A percentile compares a stretch with the other conserved stretches of the same genome.
Evolutionary conservation across 441 rosid genomes (phyloP).

Genomic region (Populus hybrid): DNA sequence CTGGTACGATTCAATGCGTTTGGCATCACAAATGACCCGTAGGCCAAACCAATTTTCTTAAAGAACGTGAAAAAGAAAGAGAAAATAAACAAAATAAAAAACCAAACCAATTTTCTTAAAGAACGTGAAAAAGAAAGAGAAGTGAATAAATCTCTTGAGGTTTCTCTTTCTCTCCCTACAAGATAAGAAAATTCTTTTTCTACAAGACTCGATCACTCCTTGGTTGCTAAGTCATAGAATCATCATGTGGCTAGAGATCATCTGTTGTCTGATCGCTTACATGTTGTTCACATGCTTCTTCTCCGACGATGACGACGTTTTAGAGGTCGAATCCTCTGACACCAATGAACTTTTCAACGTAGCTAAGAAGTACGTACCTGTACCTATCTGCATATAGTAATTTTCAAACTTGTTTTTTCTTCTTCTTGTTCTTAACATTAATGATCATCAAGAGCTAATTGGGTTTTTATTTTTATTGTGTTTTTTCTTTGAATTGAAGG

Average conservation of each 20-base stretch:
- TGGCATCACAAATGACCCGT: too few species aligned
- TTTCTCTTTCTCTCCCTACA: too few species aligned
- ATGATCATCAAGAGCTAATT: background rate
- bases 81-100: too few species aligned
- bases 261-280: slow-evolving; percentile 69
- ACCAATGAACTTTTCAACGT: slow-evolving; percentile 69
- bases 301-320: slow-evolving; percentile 44
- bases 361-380: slow-evolving; percentile 44
- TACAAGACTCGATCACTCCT: background rate
- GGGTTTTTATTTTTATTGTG: background rate
- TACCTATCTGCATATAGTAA: background rate
- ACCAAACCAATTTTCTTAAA: too few species aligned
- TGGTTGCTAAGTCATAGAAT: background rate
- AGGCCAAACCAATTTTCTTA: too few species aligned
- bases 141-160: too few species aligned
- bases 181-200: background rate
- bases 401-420: background rate
- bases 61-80: too few species aligned
- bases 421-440: background rate
- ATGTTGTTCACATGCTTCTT: slow-evolving; percentile 49
- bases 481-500: slow-evolving; percentile 28
- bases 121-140: too few species aligned
- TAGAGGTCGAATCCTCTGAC: slow-evolving; percentile 60
- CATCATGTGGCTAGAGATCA: slow-evolving; percentile 70
- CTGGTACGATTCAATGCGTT: too few species aligned